A percentile compares a stretch with the other conserved stretches of the same genome.
Conservation (phyloP, 768 basidiomycete species). For the Lentinula edodes region DNA sequence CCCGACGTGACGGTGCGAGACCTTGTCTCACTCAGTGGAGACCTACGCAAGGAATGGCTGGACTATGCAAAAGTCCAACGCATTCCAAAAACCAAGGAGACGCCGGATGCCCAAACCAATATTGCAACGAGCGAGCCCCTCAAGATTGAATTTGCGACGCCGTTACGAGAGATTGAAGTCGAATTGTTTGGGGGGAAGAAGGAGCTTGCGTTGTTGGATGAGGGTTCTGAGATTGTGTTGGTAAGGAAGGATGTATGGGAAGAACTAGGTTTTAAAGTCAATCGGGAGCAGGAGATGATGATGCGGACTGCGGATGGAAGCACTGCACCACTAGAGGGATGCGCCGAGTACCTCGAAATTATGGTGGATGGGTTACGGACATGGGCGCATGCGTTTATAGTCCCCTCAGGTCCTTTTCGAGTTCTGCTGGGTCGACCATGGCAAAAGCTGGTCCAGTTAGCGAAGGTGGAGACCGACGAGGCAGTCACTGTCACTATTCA, state of each 20-base stretch:
- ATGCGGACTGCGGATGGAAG: constrained; percentile 19
- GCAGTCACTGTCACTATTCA: background rate
- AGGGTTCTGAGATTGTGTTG: no score
- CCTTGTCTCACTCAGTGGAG: no score
- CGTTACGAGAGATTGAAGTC: no score
- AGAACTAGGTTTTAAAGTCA: constrained; percentile 11
- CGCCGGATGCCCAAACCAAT: no score
- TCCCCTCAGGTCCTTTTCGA: constrained; percentile 13
- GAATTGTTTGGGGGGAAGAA: no score
- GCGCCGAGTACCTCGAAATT: constrained; percentile 11
- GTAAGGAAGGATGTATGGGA: background rate
- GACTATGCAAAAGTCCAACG: no score
- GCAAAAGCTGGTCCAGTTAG: constrained; percentile 13
- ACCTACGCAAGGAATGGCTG: no score
- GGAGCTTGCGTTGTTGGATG: no score
- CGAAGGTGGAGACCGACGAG: constrained; percentile 6
- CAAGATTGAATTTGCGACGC: no score
- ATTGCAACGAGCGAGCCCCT: no score
- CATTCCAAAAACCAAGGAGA: no score
- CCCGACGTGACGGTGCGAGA: no score
- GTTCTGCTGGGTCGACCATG: constrained; percentile 7
- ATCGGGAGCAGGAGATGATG: constrained; percentile 11
- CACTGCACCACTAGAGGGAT: background rate
- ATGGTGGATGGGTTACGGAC: constrained; percentile 14
- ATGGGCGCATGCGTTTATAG: constrained; percentile 18